Evolutionary conservation across 192 early-diverging fungal genomes (phyloP), one percentile per base, ranked within the genome.

Genomic region (Coemansia sp.): DNA sequence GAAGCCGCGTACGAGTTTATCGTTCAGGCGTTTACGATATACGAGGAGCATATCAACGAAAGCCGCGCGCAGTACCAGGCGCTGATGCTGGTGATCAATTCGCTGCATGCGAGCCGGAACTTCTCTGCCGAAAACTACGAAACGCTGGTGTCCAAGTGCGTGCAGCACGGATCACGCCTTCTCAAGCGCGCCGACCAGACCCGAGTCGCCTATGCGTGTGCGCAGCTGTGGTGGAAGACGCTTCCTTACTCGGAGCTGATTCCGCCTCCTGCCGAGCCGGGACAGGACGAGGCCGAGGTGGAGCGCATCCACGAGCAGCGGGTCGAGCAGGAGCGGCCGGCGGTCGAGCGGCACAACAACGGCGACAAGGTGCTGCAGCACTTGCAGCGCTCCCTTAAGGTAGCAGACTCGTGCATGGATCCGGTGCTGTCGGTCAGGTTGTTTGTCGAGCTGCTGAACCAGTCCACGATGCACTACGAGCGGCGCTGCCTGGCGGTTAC

Each of bases 1-100:
- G 96, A 98, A 61, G 83, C 93, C n/a, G 86, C 88, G 10, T 99
- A 98, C 75, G 98, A 99, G 74, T 95, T 98, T 77, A 88, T 98
- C 75, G 95, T 95, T 6, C 89, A 96, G 85, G 95, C 96, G 20
- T 91, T 99, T 57, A 96, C 92, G 1, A 88, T 95, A 51, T 99
- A 97, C 70, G 98, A 99, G 72, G 95, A 99, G 61, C 87, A 90
- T 24, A 92, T 98, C 57, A 91, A 90, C 30, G 96, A 97, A 55
- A 94, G 93, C 55, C 85, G 88, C 59, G 89, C 89, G 19, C 96
- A 98, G 76, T 91, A 88, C 67, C 89, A 91, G 61, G 93, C 93
- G 16, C 88, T 99, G 54, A 90, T 86, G 7, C 85, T 89, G 25
- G 89, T 98, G 59, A 89, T 98, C 62, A 90, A 88, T 46, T 90